These are phyloP conservation scores for Jamesozyma rosinii DNA, from an alignment of 805 yeast species.

Conservation along the genomic window DNA sequence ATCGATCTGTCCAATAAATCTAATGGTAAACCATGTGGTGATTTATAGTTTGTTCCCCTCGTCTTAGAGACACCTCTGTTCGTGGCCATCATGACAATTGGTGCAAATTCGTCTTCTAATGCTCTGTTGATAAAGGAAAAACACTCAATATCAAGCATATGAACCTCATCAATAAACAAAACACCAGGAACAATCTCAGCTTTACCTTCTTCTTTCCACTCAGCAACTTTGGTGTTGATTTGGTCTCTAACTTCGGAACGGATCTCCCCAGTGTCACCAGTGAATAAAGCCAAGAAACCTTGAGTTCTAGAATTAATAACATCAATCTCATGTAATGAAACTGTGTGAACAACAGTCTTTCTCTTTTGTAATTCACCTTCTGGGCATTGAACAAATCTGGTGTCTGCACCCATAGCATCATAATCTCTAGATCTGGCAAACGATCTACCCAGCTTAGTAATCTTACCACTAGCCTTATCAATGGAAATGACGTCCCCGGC, in stretches of 20 bases:
- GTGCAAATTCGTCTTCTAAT: conserved; percentile 90
- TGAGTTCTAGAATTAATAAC: conserved; percentile 96
- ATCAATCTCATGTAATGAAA: conserved; percentile 95
- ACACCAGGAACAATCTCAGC: conserved; percentile 98
- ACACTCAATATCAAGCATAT: conserved; percentile 95
- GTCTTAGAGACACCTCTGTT: conserved; percentile 91
- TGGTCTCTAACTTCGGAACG: conserved; percentile 92
- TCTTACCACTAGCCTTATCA: conserved; percentile 91
- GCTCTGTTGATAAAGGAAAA: conserved; percentile 94
- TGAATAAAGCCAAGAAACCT: conserved; percentile 90
- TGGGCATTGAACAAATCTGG: conserved; percentile 95
- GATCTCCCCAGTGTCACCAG: conserved; percentile 97
- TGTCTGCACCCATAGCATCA: conserved; percentile 98
- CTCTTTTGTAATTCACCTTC: conserved; percentile 97
- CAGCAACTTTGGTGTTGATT: conserved; percentile 92
- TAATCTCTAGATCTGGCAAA: conserved; percentile 94
- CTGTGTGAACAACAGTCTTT: conserved; percentile 92
- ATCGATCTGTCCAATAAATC: conserved; percentile 91
- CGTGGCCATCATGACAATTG: conserved; percentile 96
- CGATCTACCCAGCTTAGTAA: conserved; percentile 89
- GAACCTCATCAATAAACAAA: conserved; percentile 92
- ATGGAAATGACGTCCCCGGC: conserved; percentile 96
- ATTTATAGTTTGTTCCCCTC: conserved; percentile 84
- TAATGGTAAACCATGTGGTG: conserved; percentile 96
- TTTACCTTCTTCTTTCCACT: conserved; percentile 98